Conservation (phyloP, 306 rosid species). For the Sicyos baderoa region DNA sequence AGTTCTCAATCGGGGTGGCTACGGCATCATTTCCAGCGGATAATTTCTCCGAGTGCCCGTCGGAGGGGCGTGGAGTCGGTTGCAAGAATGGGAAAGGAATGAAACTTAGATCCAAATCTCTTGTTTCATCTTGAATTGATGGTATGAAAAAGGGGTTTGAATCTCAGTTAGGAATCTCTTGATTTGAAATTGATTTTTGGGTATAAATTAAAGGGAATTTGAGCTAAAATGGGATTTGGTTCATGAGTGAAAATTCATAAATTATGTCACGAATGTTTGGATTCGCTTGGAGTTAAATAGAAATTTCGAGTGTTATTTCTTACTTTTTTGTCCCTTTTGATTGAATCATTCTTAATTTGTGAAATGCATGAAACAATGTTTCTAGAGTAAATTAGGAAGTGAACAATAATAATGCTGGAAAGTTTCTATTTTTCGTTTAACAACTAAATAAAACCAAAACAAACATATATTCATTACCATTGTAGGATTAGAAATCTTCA, state of each 20-base stretch:
- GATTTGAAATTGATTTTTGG: neutral
- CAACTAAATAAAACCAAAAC: no score
- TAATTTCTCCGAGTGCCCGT: constrained; percentile 59
- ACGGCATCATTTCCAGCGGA: constrained; percentile 64
- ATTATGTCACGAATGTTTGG: neutral
- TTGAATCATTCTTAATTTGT: no score
- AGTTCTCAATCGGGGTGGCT: constrained; percentile 68
- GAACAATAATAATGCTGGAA: neutral
- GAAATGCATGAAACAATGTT: neutral
- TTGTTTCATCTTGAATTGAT: constrained; percentile 24
- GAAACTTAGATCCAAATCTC: constrained; percentile 41
- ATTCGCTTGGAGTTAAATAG: neutral
- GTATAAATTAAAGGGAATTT: neutral
- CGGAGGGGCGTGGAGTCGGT: constrained; percentile 72
- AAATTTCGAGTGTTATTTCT: neutral
- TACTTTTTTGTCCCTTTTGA: neutral
- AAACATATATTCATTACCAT: no score
- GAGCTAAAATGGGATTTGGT: neutral
- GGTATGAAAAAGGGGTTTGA: neutral
- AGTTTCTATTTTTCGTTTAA: no score
- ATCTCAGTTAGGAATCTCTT: constrained; percentile 16
- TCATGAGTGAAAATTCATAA: neutral
- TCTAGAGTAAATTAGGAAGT: neutral
- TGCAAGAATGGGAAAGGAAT: constrained; percentile 37
- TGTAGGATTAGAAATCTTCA: no score